Conservation (phyloP, 2,329 filamentous ascomycete genomes). For the Plenodomus lindquistii region DNA sequence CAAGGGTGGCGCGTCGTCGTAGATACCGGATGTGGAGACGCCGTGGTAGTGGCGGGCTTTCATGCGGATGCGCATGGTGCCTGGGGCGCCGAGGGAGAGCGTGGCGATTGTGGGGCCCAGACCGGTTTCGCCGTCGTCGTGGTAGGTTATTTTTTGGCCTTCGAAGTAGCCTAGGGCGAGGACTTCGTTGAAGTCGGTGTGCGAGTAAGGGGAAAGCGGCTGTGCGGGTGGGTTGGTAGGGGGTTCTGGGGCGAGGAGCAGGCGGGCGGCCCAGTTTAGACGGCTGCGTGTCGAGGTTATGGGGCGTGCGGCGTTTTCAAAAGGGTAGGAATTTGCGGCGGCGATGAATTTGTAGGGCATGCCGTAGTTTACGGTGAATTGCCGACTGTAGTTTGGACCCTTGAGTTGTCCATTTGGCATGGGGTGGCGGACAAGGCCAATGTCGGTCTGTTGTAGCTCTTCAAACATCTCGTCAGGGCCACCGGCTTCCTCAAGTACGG, state of each 20-base stretch:
- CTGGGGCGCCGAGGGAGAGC: conserved; percentile 59
- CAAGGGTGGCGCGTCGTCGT: conserved; percentile 35
- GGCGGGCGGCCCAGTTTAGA: conserved; percentile 59
- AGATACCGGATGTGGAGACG: conserved; percentile 36
- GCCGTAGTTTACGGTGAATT: conserved; percentile 62
- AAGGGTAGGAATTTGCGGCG: conserved; percentile 44
- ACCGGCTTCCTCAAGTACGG: conserved; percentile 54
- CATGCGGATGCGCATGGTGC: conserved; percentile 61
- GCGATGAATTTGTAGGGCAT: conserved; percentile 70
- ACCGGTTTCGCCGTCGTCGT: conserved; percentile 68
- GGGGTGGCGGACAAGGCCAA: conserved; percentile 33
- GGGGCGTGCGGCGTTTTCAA: conserved; percentile 36
- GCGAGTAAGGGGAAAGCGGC: too few species aligned
- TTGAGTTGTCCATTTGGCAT: conserved; percentile 29
- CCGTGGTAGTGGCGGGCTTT: conserved; percentile 56
- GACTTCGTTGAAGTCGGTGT: conserved; percentile 68
- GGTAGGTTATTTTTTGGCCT: conserved; percentile 61
- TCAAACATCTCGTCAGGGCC: conserved; percentile 67
- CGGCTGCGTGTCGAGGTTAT: conserved; percentile 58
- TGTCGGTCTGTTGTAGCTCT: conserved; percentile 47
- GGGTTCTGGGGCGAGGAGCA: conserved; percentile 41
- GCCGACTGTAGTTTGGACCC: conserved; percentile 54
- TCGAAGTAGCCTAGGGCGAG: conserved; percentile 67
- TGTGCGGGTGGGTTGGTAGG: too few species aligned
- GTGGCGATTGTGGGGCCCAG: conserved; percentile 67